Evolutionary conservation across 2,329 filamentous ascomycete species (phyloP), one percentile per base, ranked within the genome.

Genomic region (Xylariaceae sp.): DNA sequence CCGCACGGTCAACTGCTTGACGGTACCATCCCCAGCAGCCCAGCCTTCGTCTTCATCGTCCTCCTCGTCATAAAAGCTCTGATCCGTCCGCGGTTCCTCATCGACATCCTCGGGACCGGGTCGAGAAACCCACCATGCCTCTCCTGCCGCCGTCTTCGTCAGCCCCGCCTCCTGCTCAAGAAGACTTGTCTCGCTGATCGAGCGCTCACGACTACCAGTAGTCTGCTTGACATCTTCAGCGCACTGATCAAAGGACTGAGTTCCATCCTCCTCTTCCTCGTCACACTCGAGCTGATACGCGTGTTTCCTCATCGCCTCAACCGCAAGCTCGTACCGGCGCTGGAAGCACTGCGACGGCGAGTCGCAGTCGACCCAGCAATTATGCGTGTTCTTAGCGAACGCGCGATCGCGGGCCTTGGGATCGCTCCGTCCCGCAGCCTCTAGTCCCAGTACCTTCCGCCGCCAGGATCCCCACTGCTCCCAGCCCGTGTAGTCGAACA

Each of bases 311-410:
- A 51, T 15, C 75, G 15, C 69, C 67, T 54, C 68, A 69, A 66
- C 80, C 78, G 58, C 75, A 2, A 63, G 43, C 8, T 72, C 68
- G 40, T 71, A 71, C 5, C 70, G 70, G 44, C 67, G 72, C 13
- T 71, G 67, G 22, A 72, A 66, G 22, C 74, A 73, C 55, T 76
- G 72, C 22, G 72, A 69, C 1, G 75, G 74, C 59, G 74, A 83
- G 34, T 67, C 63, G 54, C 66, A 68, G 43, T 68, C 64, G 10
- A 53, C 15, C 47, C 47, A 55, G 53, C 66, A 68, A 37, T 63
- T 51, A n/a, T 67, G 65, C 9, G 21, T 46, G 13, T 47, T 54
- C 2, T 40, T 10, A 16, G 55, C 34, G 41, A 67, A 68, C 12
- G 62, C 64, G 6, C 43, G 52, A 18, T 65, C 58, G 29, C 65